phyloP scores from a whole-genome alignment of 306 rosid species.

The Hippophae gyantsensis region DNA sequence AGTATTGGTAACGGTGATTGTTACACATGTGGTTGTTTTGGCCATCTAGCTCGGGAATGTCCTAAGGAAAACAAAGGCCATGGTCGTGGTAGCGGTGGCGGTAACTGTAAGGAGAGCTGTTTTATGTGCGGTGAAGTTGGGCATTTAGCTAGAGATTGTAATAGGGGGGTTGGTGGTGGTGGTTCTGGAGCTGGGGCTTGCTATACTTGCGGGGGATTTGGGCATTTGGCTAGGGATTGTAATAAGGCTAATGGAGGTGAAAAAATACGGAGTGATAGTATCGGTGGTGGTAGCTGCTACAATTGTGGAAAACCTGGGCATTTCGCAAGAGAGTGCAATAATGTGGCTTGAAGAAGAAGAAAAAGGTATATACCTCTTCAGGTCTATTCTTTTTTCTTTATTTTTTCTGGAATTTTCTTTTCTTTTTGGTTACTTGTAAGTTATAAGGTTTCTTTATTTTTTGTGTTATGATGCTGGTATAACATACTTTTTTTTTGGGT shows the following conservation, averaged over 20 bases:
- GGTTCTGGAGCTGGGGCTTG: constrained; percentile 20
- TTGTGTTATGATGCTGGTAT: too few relatives aligned
- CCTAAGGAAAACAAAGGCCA: constrained; percentile 24
- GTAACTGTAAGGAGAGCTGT: constrained; percentile 21
- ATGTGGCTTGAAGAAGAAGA: constrained; percentile 21
- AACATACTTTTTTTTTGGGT: too few relatives aligned
- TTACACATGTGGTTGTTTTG: constrained; percentile 51
- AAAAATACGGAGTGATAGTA: constrained; percentile 16
- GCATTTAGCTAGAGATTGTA: constrained; percentile 59
- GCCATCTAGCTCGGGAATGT: constrained; percentile 72
- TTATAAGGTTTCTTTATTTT: too few relatives aligned
- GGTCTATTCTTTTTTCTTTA: constrained; percentile 10
- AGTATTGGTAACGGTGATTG: constrained; percentile 37
- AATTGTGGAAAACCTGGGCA: constrained; percentile 56
- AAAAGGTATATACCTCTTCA: constrained; percentile 40
- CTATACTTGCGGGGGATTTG: constrained; percentile 50
- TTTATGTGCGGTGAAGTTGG: constrained; percentile 49
- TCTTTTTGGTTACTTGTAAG: too few relatives aligned
- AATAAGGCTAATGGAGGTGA: constrained; percentile 21
- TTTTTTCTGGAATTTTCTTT: constrained; percentile 3
- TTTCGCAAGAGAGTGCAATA: constrained; percentile 66
- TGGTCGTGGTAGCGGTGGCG: constrained; percentile 18
- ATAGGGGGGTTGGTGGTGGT: constrained; percentile 6
- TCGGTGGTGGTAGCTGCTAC: constrained; percentile 28
- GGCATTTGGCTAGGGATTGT: constrained; percentile 76